Evolutionary conservation across 2,329 filamentous ascomycete species (phyloP).

Genomic region (Microthyrium microscopicum): DNA sequence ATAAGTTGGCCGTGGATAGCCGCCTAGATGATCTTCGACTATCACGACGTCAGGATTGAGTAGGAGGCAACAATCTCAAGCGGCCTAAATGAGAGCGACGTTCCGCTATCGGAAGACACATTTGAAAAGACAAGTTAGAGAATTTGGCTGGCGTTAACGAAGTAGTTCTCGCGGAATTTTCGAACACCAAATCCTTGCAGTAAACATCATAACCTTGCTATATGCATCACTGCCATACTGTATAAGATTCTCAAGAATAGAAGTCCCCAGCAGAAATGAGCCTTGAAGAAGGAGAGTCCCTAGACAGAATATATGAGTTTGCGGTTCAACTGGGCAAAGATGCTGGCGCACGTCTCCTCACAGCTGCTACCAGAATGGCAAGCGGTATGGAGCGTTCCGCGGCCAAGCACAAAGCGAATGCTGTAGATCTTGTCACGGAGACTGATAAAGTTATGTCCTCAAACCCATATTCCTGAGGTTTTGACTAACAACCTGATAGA

Average conservation of each 20-base stretch:
- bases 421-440: constrained; percentile 63
- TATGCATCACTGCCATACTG: background rate
- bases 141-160: too few species aligned
- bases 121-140: too few species aligned
- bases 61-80: too few species aligned
- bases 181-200: too few species aligned
- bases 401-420: constrained; percentile 50
- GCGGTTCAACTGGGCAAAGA: constrained; percentile 53
- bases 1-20: too few species aligned
- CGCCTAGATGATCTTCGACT: too few species aligned
- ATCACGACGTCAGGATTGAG: too few species aligned
- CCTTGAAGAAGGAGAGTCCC: constrained; percentile 22
- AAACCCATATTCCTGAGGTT: background rate
- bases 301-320: constrained; percentile 52
- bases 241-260: too few species aligned
- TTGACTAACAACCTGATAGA: constrained; percentile 29
- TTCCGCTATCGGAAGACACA: too few species aligned
- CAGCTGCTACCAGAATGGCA: constrained; percentile 43
- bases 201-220: background rate
- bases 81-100: too few species aligned
- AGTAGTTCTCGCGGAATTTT: too few species aligned
- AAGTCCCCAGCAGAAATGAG: background rate
- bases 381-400: constrained; percentile 16
- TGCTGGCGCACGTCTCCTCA: constrained; percentile 50
- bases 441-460: constrained; percentile 47